Evolutionary conservation across 805 yeast species (phyloP), one percentile per base, ranked within the genome.

Genomic region (Yarrowia alimentaria): DNA sequence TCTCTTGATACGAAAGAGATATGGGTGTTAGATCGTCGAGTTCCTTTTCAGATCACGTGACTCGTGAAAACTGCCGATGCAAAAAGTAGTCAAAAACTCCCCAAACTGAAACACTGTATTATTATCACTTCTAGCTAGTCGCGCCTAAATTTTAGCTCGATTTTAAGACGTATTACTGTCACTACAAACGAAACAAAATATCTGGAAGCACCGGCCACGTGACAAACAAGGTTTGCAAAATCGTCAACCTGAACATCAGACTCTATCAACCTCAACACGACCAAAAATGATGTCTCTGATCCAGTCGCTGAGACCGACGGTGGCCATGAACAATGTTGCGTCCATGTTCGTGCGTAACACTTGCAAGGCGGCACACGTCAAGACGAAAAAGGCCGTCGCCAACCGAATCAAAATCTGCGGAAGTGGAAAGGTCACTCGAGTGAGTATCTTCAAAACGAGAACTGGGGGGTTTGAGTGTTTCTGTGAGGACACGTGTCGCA

Each of bases 371-470:
- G 50, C 37, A 8, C 28, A 21, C 21, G 50, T 43, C 50, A 43
- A 43, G 37, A 30, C 50, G 18, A 43, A 43, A 31, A 43, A 43
- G 50, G 50, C 50, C 37, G 50, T 43, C 4, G 37, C 50, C 37
- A 30, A 30, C 37, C 50, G 50, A 17, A 30, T 43, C 50, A 30
- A 31, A 30, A 43, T 43, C 22, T 18, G 85, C 4, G 87, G 85
- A 1, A 70, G 71, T 35, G 77, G 79, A n/a, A 82, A 72, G 16
- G 75, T 73, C 67, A 77, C 80, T 59, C 71, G 87, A 63, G 71
- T 65, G 53, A 51, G 70, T 58, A 31, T 12, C 14, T 3, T 6
- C 16, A 12, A n/a, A n/a, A n/a, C n/a, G n/a, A n/a, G n/a, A n/a
- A n/a, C n/a, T n/a, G n/a, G n/a, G n/a, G n/a, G n/a, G n/a, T n/a